A percentile compares a stretch with the other conserved stretches of the same genome.
phyloP scores from a whole-genome alignment of 805 yeast genomes.

The Saccharomyces kudriavzevii region DNA sequence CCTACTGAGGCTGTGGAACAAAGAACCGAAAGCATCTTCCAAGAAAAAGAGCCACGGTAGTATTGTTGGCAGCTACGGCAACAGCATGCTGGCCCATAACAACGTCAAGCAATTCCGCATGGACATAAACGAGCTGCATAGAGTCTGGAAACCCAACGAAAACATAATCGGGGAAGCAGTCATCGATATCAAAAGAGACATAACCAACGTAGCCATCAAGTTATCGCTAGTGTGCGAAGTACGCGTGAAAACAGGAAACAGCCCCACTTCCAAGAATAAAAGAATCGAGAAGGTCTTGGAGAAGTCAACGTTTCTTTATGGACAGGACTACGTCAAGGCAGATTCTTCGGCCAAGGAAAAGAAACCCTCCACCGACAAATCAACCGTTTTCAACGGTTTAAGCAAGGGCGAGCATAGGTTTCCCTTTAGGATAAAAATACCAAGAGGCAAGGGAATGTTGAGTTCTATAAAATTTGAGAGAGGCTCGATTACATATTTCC shows the following conservation, averaged over 20 bases:
- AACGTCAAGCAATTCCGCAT: slow-evolving; percentile 61
- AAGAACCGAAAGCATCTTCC: slow-evolving; percentile 2
- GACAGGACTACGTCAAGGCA: slow-evolving; percentile 24
- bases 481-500: slow-evolving; percentile 66
- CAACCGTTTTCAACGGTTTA: slow-evolving; percentile 35
- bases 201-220: slow-evolving; percentile 41
- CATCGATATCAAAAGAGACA: slow-evolving; percentile 46
- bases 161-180: slow-evolving; percentile 57
- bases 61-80: slow-evolving; percentile 13
- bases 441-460: slow-evolving; percentile 52
- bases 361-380: slow-evolving; percentile 9
- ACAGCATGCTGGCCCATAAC: slow-evolving; percentile 14
- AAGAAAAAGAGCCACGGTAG: slow-evolving; percentile 18
- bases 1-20: not conserved
- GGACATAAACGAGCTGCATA: slow-evolving; percentile 65
- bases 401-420: slow-evolving; percentile 80
- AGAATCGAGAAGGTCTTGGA: slow-evolving; percentile 47
- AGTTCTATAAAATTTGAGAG: slow-evolving; percentile 76
- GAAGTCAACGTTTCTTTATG: slow-evolving; percentile 53
- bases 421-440: slow-evolving; percentile 78
- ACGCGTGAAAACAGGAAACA: slow-evolving; percentile 41
- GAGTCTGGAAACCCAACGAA: slow-evolving; percentile 74
- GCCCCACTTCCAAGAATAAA: slow-evolving; percentile 43
- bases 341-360: slow-evolving; percentile 14
- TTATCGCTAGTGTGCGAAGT: slow-evolving; percentile 51